Evolutionary conservation across 192 early-diverging fungal genomes (phyloP), one percentile per base, ranked within the genome.

Genomic region (Funneliformis mosseae): DNA sequence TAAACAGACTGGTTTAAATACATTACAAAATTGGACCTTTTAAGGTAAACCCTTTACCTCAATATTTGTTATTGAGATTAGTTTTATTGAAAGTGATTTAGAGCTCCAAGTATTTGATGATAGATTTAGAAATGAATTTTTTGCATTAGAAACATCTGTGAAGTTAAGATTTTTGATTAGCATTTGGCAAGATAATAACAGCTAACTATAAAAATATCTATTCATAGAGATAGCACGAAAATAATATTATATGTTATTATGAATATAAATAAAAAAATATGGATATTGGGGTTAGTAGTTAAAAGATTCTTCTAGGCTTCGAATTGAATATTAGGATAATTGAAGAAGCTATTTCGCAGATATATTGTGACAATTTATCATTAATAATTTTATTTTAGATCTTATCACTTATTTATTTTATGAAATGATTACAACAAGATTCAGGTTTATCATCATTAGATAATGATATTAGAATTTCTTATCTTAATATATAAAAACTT

Each of bases 51-150:
- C 68, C 28, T 80, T 80, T 45, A 68, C 46, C 43, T 68, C 68
- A 45, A 71, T 59, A 21, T 80, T 68, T 79, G 66, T 79, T 67
- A 66, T 79, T 48, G 78, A 79, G 42, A 42, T 79, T 59, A 42
- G 6, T 27, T 16, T 41, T 79, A 59, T 69, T 48, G 21, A 68
- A 50, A 48, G 28, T 38, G 66, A 68, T 16, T 41, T 33, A 55
- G 45, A 42, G 10, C 55, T 43, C 10, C 5, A 50, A 61, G 27
- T 11, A n/a, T 71, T 72, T 72, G 43, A 71, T 41, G 68, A 55
- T 21, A 43, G 21, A 68, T 61, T 68, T 38, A 71, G n/a, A 71
- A 72, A 80, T 60, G 16, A 41, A 45, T 45, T 71, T n/a, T 71
- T 68, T 12, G 33, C 9, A 41, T 12, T 3, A 0, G 12, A 14